Evolutionary conservation across 345 rosid genomes (phyloP).

Genomic region (Iberis pinnata): DNA sequence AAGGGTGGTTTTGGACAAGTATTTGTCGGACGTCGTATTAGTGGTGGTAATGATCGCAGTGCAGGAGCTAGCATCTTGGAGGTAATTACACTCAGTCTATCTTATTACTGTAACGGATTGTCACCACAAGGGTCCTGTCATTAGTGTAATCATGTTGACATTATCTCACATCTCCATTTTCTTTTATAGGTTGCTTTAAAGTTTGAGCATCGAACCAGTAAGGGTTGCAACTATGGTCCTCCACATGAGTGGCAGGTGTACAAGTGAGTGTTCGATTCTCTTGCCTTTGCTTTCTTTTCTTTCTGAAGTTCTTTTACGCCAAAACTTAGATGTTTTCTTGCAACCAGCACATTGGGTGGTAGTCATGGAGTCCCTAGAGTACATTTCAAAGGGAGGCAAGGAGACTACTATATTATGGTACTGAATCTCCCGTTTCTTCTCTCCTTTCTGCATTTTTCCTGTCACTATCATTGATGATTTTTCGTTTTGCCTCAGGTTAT

Average conservation of each 20-base stretch:
- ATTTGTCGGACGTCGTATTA: conserved; percentile 82
- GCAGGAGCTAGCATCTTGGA: conserved; percentile 73
- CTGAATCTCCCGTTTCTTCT: not conserved
- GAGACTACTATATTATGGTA: conserved; percentile 98
- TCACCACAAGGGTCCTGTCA: not conserved
- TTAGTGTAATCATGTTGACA: not conserved
- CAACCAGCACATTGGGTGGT: conserved; percentile 83
- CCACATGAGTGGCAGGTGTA: conserved; percentile 98
- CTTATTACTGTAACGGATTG: not conserved
- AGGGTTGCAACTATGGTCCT: conserved; percentile 97
- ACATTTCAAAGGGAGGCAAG: conserved; percentile 89
- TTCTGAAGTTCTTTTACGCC: too few species aligned
- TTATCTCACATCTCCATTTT: conserved; percentile 4
- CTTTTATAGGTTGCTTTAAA: conserved; percentile 76
- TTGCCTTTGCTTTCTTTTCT: too few species aligned
- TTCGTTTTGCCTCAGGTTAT: conserved; percentile 52
- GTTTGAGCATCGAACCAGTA: conserved; percentile 93
- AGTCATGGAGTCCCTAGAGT: conserved; percentile 96
- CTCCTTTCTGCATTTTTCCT: conserved; percentile 9
- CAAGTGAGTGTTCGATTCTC: conserved; percentile 44
- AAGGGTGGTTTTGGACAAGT: conserved; percentile 99
- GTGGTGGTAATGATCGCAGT: conserved; percentile 57
- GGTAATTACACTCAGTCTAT: conserved; percentile 42
- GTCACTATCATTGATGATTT: conserved; percentile 17
- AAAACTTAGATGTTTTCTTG: conserved; percentile 3